These are phyloP conservation scores for Solidago caesia DNA, from an alignment of 129 eudicot species.

Conservation along the genomic window DNA sequence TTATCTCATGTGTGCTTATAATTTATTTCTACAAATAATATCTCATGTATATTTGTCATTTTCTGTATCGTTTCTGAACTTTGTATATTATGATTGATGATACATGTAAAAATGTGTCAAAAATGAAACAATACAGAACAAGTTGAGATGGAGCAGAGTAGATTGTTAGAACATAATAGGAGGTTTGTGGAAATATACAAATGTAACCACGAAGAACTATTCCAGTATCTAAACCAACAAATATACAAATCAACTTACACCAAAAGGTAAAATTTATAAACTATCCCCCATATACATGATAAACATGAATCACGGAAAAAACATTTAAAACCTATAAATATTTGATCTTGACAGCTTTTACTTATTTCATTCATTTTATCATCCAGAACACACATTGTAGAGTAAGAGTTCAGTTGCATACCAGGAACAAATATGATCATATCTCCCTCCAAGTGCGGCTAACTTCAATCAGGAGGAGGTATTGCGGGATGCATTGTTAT, in stretches of 20 bases:
- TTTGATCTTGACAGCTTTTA: neutral
- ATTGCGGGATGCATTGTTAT: slow-evolving; percentile 10
- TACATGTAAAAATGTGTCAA: neutral
- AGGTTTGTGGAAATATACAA: too few species aligned
- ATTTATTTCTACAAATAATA: neutral
- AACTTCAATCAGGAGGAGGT: slow-evolving; percentile 30
- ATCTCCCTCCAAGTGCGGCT: slow-evolving; percentile 8
- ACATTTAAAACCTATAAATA: neutral
- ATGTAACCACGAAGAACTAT: neutral
- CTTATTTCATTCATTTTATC: neutral
- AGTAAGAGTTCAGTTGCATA: slow-evolving; percentile 11
- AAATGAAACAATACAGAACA: neutral
- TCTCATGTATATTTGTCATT: neutral
- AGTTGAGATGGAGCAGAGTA: neutral
- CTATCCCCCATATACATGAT: neutral
- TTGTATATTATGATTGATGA: neutral
- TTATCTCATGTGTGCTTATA: neutral
- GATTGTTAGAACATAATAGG: neutral
- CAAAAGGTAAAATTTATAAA: neutral
- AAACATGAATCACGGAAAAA: neutral
- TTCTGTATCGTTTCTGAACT: neutral
- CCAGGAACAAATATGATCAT: slow-evolving; percentile 23
- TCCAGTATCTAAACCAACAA: neutral
- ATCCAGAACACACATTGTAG: slow-evolving; percentile 10
- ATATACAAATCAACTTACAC: slow-evolving; percentile 5